phyloP scores from a whole-genome alignment of 129 eudicot species.

The Logfia minima region DNA sequence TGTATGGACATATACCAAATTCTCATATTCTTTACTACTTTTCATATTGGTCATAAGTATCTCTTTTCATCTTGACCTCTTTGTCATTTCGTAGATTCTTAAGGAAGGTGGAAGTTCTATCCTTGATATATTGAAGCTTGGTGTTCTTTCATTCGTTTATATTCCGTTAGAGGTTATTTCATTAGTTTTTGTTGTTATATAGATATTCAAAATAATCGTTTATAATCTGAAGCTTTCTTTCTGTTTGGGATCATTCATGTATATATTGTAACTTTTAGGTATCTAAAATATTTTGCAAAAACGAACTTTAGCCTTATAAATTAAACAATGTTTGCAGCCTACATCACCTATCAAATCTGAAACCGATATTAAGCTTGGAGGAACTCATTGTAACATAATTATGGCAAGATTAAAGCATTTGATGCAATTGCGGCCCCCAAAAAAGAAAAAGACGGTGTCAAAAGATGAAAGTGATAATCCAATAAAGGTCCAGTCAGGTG shows the following conservation, averaged over 20 bases:
- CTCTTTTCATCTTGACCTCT: conserved; percentile 26
- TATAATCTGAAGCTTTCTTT: background rate
- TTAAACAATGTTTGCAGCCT: conserved; percentile 58
- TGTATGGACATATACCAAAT: conserved; percentile 43
- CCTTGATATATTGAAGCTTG: conserved; percentile 67
- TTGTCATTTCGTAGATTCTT: conserved; percentile 55
- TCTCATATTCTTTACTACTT: background rate
- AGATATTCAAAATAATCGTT: background rate
- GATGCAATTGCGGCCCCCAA: conserved; percentile 53
- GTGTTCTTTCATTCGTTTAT: conserved; percentile 65
- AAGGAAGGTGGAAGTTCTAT: conserved; percentile 67
- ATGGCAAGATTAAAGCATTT: conserved; percentile 61
- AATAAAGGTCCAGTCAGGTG: conserved; percentile 44
- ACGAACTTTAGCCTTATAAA: conserved; percentile 15
- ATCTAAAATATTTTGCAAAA: background rate
- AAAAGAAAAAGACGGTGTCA: conserved; percentile 47
- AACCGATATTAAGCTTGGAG: conserved; percentile 84
- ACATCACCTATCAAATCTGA: conserved; percentile 68
- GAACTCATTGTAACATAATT: conserved; percentile 66
- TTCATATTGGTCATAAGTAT: background rate
- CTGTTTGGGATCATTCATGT: background rate
- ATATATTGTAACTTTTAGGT: background rate
- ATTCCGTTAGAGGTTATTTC: conserved; percentile 72
- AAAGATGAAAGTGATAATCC: conserved; percentile 36
- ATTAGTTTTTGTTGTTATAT: background rate